These are phyloP conservation scores for Scortechinia acanthostroma DNA, from an alignment of 2,329 filamentous ascomycete species.

Conservation along the genomic window DNA sequence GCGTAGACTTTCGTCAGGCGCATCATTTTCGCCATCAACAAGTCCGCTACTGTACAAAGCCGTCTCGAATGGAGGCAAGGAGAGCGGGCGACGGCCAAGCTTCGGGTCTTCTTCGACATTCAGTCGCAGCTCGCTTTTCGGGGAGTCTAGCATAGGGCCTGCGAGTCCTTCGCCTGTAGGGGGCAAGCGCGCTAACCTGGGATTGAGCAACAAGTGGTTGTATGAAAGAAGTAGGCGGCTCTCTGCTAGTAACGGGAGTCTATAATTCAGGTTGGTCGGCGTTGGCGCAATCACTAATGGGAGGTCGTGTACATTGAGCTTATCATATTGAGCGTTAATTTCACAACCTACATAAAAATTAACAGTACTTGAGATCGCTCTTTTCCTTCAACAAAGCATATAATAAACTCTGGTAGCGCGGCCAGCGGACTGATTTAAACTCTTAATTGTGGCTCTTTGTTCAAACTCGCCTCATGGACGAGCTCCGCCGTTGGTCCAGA, in stretches of 20 bases:
- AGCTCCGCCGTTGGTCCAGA: too few species aligned
- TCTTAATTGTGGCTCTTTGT: too few species aligned
- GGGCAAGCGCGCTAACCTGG: not conserved
- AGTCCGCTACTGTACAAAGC: not conserved
- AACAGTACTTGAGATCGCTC: too few species aligned
- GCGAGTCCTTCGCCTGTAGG: not conserved
- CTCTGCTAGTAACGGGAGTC: not conserved
- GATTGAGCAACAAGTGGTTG: slow-evolving; percentile 3
- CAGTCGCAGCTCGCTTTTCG: not conserved
- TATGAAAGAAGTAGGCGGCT: not conserved
- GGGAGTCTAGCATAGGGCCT: not conserved
- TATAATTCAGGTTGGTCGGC: too few species aligned
- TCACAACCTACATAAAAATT: too few species aligned
- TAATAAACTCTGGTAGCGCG: too few species aligned
- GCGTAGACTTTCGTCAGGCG: not conserved
- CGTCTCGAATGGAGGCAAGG: not conserved
- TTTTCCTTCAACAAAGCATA: too few species aligned
- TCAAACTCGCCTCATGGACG: too few species aligned
- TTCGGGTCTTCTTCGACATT: not conserved
- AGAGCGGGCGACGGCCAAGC: not conserved
- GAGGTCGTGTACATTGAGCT: too few species aligned
- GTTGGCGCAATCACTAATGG: too few species aligned
- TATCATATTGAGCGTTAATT: too few species aligned
- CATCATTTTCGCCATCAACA: not conserved
- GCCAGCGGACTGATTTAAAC: too few species aligned